Conservation (phyloP, 345 rosid species). For the Corchorus capsularis region DNA sequence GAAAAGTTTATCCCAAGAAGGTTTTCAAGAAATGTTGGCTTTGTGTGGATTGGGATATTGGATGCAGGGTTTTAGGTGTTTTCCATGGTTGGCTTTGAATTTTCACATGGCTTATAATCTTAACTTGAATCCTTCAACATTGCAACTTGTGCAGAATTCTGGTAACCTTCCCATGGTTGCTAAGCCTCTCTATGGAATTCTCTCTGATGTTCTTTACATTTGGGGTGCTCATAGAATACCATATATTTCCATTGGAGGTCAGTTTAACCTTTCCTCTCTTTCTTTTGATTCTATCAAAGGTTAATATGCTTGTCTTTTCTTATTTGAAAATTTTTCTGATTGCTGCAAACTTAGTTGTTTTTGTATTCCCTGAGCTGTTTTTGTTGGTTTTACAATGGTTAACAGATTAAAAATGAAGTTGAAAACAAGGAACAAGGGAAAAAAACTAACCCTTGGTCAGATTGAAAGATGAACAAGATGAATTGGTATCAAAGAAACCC, state of each 20-base stretch:
- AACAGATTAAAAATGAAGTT: too few relatives aligned
- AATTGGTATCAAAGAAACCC: too few relatives aligned
- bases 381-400: too few relatives aligned
- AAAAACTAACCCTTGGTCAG: too few relatives aligned
- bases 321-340: not conserved
- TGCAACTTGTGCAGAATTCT: constrained; percentile 86
- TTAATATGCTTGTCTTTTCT: not conserved
- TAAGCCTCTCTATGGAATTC: constrained; percentile 81
- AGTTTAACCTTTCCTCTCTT: constrained; percentile 23
- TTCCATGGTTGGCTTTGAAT: constrained; percentile 92
- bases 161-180: constrained; percentile 89
- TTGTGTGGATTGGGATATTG: constrained; percentile 90
- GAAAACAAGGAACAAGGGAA: too few relatives aligned
- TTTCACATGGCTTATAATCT: constrained; percentile 81
- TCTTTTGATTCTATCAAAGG: not conserved
- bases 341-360: constrained; percentile 7
- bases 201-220: constrained; percentile 75
- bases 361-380: not conserved
- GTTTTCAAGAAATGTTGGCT: constrained; percentile 49
- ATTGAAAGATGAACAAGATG: too few relatives aligned
- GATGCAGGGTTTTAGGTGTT: constrained; percentile 88
- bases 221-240: constrained; percentile 80
- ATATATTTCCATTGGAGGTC: constrained; percentile 84
- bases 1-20: constrained; percentile 41
- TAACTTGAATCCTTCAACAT: constrained; percentile 61